Evolutionary conservation across 257 asterid genomes (phyloP).

Genomic region (Lantana camara): DNA sequence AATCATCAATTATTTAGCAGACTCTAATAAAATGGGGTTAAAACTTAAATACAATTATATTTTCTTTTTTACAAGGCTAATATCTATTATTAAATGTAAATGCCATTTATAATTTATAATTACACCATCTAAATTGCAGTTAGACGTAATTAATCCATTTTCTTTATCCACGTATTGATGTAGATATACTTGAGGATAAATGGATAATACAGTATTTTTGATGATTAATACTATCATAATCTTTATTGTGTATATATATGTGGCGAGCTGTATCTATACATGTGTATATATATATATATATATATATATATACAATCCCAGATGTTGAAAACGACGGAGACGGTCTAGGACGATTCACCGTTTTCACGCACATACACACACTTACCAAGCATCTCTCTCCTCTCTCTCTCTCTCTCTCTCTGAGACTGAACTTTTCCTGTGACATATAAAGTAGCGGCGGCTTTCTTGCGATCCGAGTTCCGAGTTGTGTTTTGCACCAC

Average conservation of each 20-base stretch:
- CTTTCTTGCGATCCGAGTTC: conserved; percentile 47
- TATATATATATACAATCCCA: neutral
- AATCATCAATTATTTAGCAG: no score
- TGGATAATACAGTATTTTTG: neutral
- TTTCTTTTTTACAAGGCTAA: no score
- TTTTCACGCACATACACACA: conserved; percentile 17
- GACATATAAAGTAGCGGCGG: conserved; percentile 32
- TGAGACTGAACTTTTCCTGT: conserved; percentile 3
- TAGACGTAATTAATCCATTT: no score
- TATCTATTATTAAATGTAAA: no score
- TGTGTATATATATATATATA: neutral
- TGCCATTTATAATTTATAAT: no score
- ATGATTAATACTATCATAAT: conserved; percentile 6
- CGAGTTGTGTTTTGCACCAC: conserved; percentile 7
- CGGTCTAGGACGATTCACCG: conserved; percentile 16
- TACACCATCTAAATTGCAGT: no score
- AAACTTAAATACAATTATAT: no score
- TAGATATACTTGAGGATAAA: neutral
- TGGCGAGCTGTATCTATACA: neutral
- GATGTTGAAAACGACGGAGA: conserved; percentile 20
- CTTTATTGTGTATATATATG: neutral
- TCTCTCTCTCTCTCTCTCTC: neutral
- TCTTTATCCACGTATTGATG: neutral
- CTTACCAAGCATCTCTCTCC: conserved; percentile 5
- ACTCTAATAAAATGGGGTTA: no score